phyloP scores from a whole-genome alignment of 345 rosid species.

The Raphanus raphanistrum region DNA sequence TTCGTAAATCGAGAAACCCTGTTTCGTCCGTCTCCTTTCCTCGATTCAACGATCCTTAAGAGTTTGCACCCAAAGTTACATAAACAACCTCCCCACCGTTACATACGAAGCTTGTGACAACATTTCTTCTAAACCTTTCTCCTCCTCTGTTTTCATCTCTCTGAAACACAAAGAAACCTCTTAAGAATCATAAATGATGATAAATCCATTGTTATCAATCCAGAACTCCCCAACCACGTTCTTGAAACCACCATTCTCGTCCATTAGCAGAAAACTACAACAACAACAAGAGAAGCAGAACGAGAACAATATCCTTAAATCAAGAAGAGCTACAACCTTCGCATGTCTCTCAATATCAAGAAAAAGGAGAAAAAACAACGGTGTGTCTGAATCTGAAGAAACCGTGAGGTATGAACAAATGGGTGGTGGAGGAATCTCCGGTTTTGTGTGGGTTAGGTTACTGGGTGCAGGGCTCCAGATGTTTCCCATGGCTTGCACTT shows the following conservation, averaged over 20 bases:
- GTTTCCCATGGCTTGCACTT: conserved; percentile 93
- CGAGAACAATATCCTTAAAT: conserved; percentile 27
- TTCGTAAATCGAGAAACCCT: background rate
- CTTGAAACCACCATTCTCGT: conserved; percentile 7
- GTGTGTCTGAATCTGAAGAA: conserved; percentile 38
- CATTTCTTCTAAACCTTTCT: background rate
- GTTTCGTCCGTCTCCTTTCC: conserved; percentile 24
- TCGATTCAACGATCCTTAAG: conserved; percentile 30
- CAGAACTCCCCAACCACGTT: conserved; percentile 29
- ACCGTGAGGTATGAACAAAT: conserved; percentile 30
- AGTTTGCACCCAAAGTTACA: conserved; percentile 26
- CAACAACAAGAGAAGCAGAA: conserved; percentile 6
- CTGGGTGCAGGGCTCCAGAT: conserved; percentile 85
- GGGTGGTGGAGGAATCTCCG: conserved; percentile 55
- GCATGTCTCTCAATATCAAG: conserved; percentile 41
- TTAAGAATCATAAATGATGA: conserved; percentile 12
- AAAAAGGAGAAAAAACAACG: conserved; percentile 26
- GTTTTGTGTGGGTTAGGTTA: conserved; percentile 83
- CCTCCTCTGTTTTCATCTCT: conserved; percentile 12
- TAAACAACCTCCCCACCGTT: conserved; percentile 9
- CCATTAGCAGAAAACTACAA: conserved; percentile 22
- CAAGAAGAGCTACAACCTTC: conserved; percentile 32
- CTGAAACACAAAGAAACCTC: background rate
- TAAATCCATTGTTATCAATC: conserved; percentile 28
- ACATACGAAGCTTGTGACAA: conserved; percentile 26